phyloP scores from a whole-genome alignment of 1,284 basidiomycete species.

The Apiotrichum sp. region DNA sequence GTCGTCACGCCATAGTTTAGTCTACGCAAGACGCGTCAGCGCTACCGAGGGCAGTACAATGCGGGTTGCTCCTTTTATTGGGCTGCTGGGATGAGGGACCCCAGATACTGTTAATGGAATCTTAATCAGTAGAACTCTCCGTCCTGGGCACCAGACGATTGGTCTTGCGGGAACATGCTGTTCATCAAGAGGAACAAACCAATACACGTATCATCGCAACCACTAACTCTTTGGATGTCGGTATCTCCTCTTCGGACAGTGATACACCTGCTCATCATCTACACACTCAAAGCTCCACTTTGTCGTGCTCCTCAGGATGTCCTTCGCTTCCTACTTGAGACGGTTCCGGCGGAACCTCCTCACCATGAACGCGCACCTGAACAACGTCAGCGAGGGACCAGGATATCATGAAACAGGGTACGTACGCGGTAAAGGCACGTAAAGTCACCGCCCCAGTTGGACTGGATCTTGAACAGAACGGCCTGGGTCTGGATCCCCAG shows the following conservation, averaged over 20 bases:
- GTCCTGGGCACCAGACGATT: too few species aligned
- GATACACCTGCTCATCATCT: not conserved
- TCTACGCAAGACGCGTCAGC: too few species aligned
- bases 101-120: too few species aligned
- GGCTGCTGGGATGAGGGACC: too few species aligned
- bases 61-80: too few species aligned
- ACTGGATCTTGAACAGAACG: slow-evolving; percentile 68
- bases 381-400: not conserved
- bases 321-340: too few species aligned
- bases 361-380: slow-evolving; percentile 2
- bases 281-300: too few species aligned
- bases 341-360: not conserved
- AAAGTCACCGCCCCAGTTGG: slow-evolving; percentile 81
- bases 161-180: not conserved
- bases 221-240: too few species aligned
- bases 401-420: slow-evolving; percentile 6
- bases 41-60: too few species aligned
- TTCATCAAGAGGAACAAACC: not conserved
- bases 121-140: too few species aligned
- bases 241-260: not conserved
- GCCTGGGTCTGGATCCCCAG: slow-evolving; percentile 72
- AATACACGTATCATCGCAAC: not conserved
- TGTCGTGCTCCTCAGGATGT: too few species aligned
- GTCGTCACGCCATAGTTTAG: too few species aligned
- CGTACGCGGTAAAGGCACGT: slow-evolving; percentile 85